Evolutionary conservation across 2,329 filamentous ascomycete species (phyloP).

Genomic region (Dactylellina leptospora): DNA sequence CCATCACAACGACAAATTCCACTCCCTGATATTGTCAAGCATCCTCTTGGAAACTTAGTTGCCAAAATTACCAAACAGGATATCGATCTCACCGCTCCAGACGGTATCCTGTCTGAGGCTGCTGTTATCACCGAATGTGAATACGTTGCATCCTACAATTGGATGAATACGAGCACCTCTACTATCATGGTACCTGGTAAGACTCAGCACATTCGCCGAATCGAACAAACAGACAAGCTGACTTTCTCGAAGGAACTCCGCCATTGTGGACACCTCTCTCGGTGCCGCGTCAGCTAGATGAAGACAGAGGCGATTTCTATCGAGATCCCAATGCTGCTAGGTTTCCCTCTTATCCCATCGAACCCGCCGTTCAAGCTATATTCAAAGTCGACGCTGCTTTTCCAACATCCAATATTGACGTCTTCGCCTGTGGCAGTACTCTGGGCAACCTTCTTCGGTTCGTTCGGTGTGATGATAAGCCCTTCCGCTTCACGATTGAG

Average conservation of each 20-base stretch:
- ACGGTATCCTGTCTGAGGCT: slow-evolving; percentile 19
- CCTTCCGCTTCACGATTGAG: slow-evolving; percentile 70
- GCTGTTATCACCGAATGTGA: slow-evolving; percentile 58
- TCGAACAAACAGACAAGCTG: slow-evolving; percentile 28
- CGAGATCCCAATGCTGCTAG: slow-evolving; percentile 67
- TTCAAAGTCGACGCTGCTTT: slow-evolving; percentile 61
- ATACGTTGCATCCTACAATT: slow-evolving; percentile 67
- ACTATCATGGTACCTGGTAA: slow-evolving; percentile 64
- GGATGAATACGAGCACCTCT: slow-evolving; percentile 60
- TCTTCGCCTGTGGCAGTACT: slow-evolving; percentile 71
- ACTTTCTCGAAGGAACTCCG: slow-evolving; percentile 62
- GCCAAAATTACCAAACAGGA: slow-evolving; percentile 28
- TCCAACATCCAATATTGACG: slow-evolving; percentile 62
- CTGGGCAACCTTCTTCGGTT: slow-evolving; percentile 71
- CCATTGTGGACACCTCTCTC: slow-evolving; percentile 64
- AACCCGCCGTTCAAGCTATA: slow-evolving; percentile 64
- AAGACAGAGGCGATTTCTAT: slow-evolving; percentile 66
- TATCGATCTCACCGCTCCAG: slow-evolving; percentile 28
- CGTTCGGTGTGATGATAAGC: slow-evolving; percentile 61
- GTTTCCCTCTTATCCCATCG: slow-evolving; percentile 65
- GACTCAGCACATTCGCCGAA: slow-evolving; percentile 40
- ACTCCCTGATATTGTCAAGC: slow-evolving; percentile 31
- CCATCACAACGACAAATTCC: slow-evolving; percentile 10
- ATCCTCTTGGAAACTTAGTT: slow-evolving; percentile 33
- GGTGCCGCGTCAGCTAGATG: slow-evolving; percentile 58